Evolutionary conservation across 495 filamentous ascomycete species (phyloP), one percentile per base, ranked within the genome.

Genomic region (Usnea hakonensis): DNA sequence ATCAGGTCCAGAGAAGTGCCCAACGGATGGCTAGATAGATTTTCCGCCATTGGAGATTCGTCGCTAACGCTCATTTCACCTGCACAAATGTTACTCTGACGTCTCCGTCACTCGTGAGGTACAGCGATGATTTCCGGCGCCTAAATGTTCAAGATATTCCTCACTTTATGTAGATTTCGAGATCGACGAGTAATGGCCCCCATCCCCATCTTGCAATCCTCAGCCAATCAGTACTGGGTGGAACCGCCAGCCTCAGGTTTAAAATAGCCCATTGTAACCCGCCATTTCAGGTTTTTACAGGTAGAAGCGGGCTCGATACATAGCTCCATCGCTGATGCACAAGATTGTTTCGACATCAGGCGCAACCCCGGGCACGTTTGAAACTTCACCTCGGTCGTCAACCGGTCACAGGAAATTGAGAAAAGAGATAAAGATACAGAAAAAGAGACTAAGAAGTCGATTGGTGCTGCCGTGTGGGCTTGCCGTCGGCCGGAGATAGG

Each of bases 131-230:
- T n/a, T n/a, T n/a, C n/a, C n/a, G n/a, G n/a, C n/a, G n/a, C n/a
- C n/a, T n/a, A 23, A 37, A 40, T n/a, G 55, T 26, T 36, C 11
- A n/a, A 38, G 53, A 21, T 30, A 30, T 19, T 33, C 14, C 30
- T 38, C 32, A n/a, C 53, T 33, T 38, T 55, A 38, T 55, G 17
- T 55, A 55, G 9, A n/a, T 3, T 17, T 41, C 26, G 17, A 21
- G 41, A 32, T 60, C 30, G 28, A 48, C 41, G 21, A 44, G 9
- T 46, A 8, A 38, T 2, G 23, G 28, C 32, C 1, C 21, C 58
- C 57, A 19, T 48, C 11, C 6, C 52, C 32, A 52, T 60, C 26
- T 26, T 60, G 58, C 43, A 60, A 26, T 38, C 58, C 2, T 28
- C 21, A 48, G 36, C 30, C 43, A 53, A 60, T 60, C 41, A 60